Conservation (phyloP, 2,329 filamentous ascomycete species). For the Xylariales sp. region DNA sequence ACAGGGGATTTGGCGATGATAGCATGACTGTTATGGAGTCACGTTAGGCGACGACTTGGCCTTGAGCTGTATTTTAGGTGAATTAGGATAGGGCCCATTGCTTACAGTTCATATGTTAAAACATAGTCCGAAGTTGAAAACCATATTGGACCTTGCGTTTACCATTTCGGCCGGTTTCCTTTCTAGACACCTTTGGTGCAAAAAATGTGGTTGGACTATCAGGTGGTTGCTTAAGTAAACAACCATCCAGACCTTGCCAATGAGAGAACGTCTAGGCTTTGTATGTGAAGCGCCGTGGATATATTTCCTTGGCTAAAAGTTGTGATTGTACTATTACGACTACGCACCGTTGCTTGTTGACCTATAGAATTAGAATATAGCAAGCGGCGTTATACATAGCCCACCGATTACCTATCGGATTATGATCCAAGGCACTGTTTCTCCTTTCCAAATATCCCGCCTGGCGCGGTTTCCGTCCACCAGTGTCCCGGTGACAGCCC, state of each 20-base stretch:
- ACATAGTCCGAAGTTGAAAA: background rate
- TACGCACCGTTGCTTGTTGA: background rate
- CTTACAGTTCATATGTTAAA: slow-evolving; percentile 38
- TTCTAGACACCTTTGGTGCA: background rate
- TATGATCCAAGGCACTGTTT: too few species aligned
- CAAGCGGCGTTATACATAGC: background rate
- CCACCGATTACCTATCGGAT: too few species aligned
- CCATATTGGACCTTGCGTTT: background rate
- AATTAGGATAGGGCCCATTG: slow-evolving; percentile 46
- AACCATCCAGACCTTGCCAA: background rate
- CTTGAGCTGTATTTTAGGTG: slow-evolving; percentile 49
- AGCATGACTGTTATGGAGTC: slow-evolving; percentile 49
- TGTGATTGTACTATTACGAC: background rate
- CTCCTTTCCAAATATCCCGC: too few species aligned
- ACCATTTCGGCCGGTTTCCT: background rate
- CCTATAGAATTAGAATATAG: background rate
- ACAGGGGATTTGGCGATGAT: slow-evolving; percentile 44
- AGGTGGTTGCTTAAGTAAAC: slow-evolving; percentile 1
- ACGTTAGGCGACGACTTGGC: slow-evolving; percentile 46
- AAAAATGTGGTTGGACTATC: background rate
- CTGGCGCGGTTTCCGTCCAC: too few species aligned
- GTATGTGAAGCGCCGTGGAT: too few species aligned
- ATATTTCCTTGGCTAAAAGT: background rate
- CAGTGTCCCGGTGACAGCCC: too few species aligned
- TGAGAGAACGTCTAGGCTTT: background rate